phyloP scores from a whole-genome alignment of 768 basidiomycete genomes.

The Erythrobasidium yunnanense region DNA sequence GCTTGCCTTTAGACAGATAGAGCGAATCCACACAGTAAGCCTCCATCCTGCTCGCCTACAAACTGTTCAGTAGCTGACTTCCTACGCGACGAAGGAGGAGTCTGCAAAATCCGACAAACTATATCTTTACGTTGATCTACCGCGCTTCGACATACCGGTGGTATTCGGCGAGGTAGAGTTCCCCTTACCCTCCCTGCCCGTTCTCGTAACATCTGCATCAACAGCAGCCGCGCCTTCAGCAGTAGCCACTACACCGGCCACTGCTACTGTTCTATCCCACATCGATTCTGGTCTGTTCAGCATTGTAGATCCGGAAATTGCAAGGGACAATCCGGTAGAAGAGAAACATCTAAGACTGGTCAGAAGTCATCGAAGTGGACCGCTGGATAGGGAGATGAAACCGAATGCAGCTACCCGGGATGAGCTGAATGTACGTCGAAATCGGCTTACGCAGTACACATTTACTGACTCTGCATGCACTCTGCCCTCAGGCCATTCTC shows the following conservation, averaged over 20 bases:
- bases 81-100: conserved; percentile 54
- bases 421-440: conserved; percentile 64
- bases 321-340: conserved; percentile 89
- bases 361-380: conserved; percentile 86
- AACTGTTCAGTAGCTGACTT: background rate
- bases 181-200: conserved; percentile 33
- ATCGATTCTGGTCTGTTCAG: conserved; percentile 63
- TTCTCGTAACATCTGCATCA: conserved; percentile 37
- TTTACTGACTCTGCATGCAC: background rate
- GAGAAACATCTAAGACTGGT: conserved; percentile 90
- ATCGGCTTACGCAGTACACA: background rate
- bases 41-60: background rate
- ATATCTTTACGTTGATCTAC: conserved; percentile 92
- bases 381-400: conserved; percentile 87
- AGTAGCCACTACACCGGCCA: conserved; percentile 35
- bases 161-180: conserved; percentile 65
- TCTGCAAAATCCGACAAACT: conserved; percentile 82
- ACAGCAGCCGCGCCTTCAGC: background rate
- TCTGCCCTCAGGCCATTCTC: conserved; percentile 53
- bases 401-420: conserved; percentile 93
- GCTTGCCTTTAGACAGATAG: conserved; percentile 85
- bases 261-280: conserved; percentile 58
- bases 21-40: conserved; percentile 79
- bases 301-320: conserved; percentile 78
- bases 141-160: conserved; percentile 92